Conservation (phyloP, 2,329 filamentous ascomycete species). For the Trichoderma sp. region DNA sequence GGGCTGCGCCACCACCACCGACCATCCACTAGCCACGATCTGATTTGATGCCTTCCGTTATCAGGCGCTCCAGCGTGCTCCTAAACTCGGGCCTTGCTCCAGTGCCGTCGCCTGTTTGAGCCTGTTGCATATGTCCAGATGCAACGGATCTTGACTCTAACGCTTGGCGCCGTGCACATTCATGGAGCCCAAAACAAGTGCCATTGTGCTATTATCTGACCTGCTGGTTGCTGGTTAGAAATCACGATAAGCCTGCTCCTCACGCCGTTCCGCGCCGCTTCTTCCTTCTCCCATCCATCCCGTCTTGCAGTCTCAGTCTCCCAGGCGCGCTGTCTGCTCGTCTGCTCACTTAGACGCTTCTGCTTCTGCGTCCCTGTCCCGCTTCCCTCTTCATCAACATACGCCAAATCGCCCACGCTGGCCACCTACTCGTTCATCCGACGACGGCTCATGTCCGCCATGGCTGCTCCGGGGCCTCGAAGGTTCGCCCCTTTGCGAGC, state of each 20-base stretch:
- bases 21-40: constrained; percentile 1
- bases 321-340: background rate
- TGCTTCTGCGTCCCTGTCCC: background rate
- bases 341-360: background rate
- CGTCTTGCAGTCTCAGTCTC: background rate
- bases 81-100: background rate
- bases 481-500: constrained; percentile 59
- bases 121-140: constrained; percentile 17
- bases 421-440: constrained; percentile 4
- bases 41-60: background rate
- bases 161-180: constrained; percentile 12
- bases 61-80: background rate
- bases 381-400: background rate
- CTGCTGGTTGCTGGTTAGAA: background rate
- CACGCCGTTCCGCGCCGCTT: constrained; percentile 9
- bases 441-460: constrained; percentile 34
- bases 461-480: constrained; percentile 44
- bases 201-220: constrained; percentile 7
- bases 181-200: constrained; percentile 8
- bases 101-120: constrained; percentile 4
- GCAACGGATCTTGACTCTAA: constrained; percentile 11
- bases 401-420: constrained; percentile 1
- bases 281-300: background rate
- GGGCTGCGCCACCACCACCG: constrained; percentile 17
- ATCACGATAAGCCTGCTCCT: constrained; percentile 15